Base-by-base conservation (phyloP, 768 basidiomycete species). In the Mycena albidolilacea region DNA sequence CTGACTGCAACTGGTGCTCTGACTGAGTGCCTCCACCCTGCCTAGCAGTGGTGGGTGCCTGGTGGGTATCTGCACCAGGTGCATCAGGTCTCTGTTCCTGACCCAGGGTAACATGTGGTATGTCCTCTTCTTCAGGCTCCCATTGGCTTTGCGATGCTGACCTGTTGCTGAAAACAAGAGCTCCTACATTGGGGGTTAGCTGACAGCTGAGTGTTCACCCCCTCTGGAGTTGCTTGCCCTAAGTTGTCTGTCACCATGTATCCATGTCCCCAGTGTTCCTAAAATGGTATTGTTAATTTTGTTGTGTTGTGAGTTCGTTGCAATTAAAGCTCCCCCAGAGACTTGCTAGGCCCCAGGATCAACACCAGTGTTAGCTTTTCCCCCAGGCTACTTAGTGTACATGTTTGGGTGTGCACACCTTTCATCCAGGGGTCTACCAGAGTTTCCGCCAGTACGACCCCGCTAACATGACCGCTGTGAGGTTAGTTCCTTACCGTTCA, bases 271-370 rank as follows among this genome's bases (percentile, higher is more conserved):
- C 58, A 59, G 7, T 7, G 23, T 37, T 37, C 15, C 35, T 41
- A 41, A 59, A 37, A 37, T 37, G 15, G 14, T 37, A 5, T 7
- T 7, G 7, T 52, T n/a, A 52, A 41, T 59, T 15, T 14, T 37
- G 30, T 59, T 59, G 15, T n/a, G n/a, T n/a, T n/a, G n/a, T n/a
- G 44, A 50, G 63, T 64, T 50, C 21, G 43, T 64, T 64, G 63
- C 63, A 52, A 52, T 48, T 17, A 10, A n/a, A 19, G 30, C 63
- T 64, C 44, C 50, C n/a, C 30, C 63, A 7, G 14, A 17, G 63
- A 15, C 23, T 64, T 35, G 63, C 63, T 64, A 64, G 63, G 23
- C 63, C 63, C 15, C 14, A 21, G 30, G 62, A 39, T 64, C n/a
- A n/a, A n/a, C n/a, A n/a, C n/a, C n/a, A n/a, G n/a, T n/a, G n/a